Evolutionary conservation across 495 filamentous ascomycete genomes (phyloP).

Genomic region (Penicillium salamii): DNA sequence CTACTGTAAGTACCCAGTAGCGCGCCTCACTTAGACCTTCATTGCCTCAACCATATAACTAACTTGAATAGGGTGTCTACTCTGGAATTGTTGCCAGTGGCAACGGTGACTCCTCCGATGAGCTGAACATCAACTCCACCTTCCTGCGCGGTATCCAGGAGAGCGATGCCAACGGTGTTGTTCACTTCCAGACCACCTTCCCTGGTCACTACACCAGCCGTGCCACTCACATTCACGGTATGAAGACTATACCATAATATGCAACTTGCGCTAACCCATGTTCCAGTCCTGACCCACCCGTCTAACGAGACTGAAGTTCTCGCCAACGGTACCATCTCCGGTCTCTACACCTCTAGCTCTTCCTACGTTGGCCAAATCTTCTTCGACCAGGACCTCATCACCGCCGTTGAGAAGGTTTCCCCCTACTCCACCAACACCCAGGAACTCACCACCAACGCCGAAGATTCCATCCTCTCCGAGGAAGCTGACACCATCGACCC

Average conservation of each 20-base stretch:
- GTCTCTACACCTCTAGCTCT: constrained; percentile 25
- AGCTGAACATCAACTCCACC: constrained; percentile 40
- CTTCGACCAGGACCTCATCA: constrained; percentile 55
- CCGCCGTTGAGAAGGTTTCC: constrained; percentile 38
- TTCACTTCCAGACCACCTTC: constrained; percentile 50
- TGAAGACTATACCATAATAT: background rate
- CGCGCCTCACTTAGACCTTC: no score
- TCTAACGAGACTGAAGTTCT: constrained; percentile 29
- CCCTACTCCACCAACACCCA: constrained; percentile 58
- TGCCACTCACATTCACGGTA: constrained; percentile 36
- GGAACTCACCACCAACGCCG: constrained; percentile 46
- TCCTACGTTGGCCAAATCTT: constrained; percentile 62
- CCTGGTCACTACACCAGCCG: constrained; percentile 54
- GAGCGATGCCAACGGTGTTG: constrained; percentile 48
- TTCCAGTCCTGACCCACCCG: constrained; percentile 35
- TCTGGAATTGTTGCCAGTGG: constrained; percentile 51
- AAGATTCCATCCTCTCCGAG: constrained; percentile 48
- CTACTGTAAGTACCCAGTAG: constrained; percentile 20
- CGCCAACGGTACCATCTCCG: constrained; percentile 31
- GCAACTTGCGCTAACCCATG: background rate
- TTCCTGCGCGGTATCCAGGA: constrained; percentile 52
- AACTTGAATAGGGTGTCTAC: constrained; percentile 47
- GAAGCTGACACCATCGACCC: constrained; percentile 54
- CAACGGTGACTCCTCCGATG: constrained; percentile 44
- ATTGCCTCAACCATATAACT: background rate